Evolutionary conservation across 1,139 yeast species (phyloP).

Genomic region (Debaryomyces sp.): DNA sequence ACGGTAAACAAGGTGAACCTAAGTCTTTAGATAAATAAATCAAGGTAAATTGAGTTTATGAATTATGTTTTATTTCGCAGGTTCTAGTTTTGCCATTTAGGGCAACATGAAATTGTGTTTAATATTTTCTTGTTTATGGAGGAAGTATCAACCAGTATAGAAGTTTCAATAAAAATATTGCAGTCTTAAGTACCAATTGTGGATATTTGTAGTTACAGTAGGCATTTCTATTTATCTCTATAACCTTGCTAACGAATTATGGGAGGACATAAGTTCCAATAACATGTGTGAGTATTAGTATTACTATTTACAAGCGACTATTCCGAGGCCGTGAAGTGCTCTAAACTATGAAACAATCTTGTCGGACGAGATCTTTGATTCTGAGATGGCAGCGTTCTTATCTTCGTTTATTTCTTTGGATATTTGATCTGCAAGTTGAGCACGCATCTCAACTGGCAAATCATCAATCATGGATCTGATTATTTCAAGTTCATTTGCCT

Average conservation of each 20-base stretch:
- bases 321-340: not conserved
- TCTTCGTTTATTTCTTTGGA: conserved; percentile 27
- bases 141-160: conserved; percentile 2
- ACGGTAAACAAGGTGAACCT: conserved; percentile 57
- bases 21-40: conserved; percentile 30
- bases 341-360: conserved; percentile 1
- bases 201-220: conserved; percentile 1
- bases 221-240: not conserved
- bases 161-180: conserved; percentile 5
- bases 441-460: conserved; percentile 38
- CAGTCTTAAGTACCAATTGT: not conserved
- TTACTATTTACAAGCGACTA: conserved; percentile 3
- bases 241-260: conserved; percentile 1
- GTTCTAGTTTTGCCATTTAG: not conserved
- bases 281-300: not conserved
- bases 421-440: conserved; percentile 34
- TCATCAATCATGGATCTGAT: conserved; percentile 41
- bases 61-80: conserved; percentile 1
- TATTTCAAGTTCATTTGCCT: conserved; percentile 21
- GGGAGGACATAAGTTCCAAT: not conserved
- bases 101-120: not conserved
- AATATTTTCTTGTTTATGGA: conserved; percentile 1
- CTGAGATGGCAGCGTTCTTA: conserved; percentile 12
- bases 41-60: not conserved
- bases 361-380: conserved; percentile 14